These are phyloP conservation scores for Teunomyces gatunensis DNA, from an alignment of 805 yeast species.

Conservation along the genomic window DNA sequence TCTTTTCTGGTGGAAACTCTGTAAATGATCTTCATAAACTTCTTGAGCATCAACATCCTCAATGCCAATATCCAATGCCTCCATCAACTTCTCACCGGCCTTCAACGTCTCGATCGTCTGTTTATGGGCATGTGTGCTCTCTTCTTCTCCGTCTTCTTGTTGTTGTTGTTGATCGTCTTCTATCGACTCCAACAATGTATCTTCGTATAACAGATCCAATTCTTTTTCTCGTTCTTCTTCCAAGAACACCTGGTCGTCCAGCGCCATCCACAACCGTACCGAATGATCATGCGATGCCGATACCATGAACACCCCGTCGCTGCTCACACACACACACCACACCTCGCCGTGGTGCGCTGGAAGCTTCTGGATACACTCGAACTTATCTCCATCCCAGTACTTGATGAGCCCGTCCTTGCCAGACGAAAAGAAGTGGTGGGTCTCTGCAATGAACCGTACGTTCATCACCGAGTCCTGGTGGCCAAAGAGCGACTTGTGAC, in stretches of 20 bases:
- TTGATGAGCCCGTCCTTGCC: conserved; percentile 87
- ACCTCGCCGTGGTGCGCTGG: conserved; percentile 86
- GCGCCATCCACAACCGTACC: conserved; percentile 88
- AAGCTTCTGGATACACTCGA: conserved; percentile 86
- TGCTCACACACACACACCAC: conserved; percentile 84
- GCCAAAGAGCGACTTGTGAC: conserved; percentile 94
- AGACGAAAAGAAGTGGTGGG: conserved; percentile 85
- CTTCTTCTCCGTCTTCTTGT: conserved; percentile 40
- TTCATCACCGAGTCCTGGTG: conserved; percentile 95
- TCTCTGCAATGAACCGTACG: conserved; percentile 78
- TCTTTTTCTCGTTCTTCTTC: conserved; percentile 97
- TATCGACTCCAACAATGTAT: conserved; percentile 67
- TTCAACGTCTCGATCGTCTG: conserved; percentile 90
- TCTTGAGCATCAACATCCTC: conserved; percentile 62
- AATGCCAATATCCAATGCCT: conserved; percentile 81
- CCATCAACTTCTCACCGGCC: conserved; percentile 91
- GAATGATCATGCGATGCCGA: conserved; percentile 92
- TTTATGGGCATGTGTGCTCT: conserved; percentile 63
- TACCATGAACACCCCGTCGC: conserved; percentile 66
- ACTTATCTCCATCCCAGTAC: conserved; percentile 98
- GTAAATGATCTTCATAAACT: conserved; percentile 45
- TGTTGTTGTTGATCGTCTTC: conserved; percentile 47
- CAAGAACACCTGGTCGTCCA: conserved; percentile 91
- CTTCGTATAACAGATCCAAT: conserved; percentile 87
- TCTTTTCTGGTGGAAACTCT: conserved; percentile 38